Evolutionary conservation across 805 yeast species (phyloP).

Genomic region (Helenozyma baotianmanensis): DNA sequence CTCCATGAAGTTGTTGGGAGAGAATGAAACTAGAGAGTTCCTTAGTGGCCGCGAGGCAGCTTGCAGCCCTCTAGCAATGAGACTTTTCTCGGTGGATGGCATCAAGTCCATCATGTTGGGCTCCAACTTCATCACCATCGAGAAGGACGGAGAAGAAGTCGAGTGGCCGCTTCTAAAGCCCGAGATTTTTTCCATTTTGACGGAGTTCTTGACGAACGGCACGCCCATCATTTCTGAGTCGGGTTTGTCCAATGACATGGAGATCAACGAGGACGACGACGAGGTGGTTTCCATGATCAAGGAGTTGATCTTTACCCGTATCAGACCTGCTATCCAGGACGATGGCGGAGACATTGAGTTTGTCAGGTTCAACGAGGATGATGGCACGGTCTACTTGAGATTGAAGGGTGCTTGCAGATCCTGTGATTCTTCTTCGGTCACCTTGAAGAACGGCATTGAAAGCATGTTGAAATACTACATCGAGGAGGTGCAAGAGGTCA

Average conservation of each 20-base stretch:
- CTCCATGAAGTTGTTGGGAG: conserved; percentile 55
- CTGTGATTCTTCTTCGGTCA: conserved; percentile 63
- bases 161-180: conserved; percentile 63
- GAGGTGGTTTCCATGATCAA: conserved; percentile 64
- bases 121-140: conserved; percentile 76
- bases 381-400: conserved; percentile 55
- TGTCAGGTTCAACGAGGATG: conserved; percentile 48
- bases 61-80: conserved; percentile 71
- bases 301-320: conserved; percentile 64
- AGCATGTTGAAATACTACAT: conserved; percentile 66
- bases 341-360: conserved; percentile 75
- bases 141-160: conserved; percentile 48
- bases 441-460: conserved; percentile 66
- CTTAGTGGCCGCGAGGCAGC: conserved; percentile 71
- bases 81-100: conserved; percentile 72
- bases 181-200: conserved; percentile 55
- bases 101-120: conserved; percentile 76
- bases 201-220: conserved; percentile 53
- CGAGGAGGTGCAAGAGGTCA: conserved; percentile 60
- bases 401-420: conserved; percentile 69
- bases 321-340: conserved; percentile 70
- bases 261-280: conserved; percentile 56
- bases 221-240: conserved; percentile 43
- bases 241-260: conserved; percentile 34
- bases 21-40: conserved; percentile 65